phyloP scores from a whole-genome alignment of 148 eudicot genomes.

The Persicaria maculosa region DNA sequence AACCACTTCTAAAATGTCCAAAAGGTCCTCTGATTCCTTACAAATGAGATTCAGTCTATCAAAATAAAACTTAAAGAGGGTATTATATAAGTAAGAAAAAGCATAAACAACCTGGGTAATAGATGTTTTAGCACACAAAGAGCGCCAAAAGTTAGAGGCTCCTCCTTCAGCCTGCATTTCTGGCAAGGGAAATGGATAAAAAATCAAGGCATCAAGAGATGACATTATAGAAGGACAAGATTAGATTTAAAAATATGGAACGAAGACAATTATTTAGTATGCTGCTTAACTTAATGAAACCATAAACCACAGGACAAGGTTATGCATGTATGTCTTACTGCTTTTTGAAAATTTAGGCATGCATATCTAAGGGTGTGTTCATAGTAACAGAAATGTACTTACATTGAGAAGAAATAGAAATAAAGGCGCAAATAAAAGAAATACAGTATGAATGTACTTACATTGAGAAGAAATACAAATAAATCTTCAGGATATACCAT shows the following conservation, averaged over 20 bases:
- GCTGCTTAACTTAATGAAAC: neutral
- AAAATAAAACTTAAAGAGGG: too few relatives aligned
- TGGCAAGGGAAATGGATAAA: constrained; percentile 26
- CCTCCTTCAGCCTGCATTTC: constrained; percentile 98
- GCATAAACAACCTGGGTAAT: constrained; percentile 66
- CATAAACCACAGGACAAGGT: neutral
- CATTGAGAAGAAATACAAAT: constrained; percentile 78
- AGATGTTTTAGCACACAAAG: constrained; percentile 92
- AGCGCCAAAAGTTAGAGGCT: constrained; percentile 83
- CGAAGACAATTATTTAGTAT: neutral
- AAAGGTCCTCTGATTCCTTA: neutral
- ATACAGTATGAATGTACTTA: constrained; percentile 30
- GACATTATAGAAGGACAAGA: neutral
- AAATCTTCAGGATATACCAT: constrained; percentile 87
- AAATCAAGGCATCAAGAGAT: constrained; percentile 3
- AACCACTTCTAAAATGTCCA: neutral
- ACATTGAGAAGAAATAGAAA: neutral
- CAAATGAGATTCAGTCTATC: too few relatives aligned
- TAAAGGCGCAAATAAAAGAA: too few relatives aligned
- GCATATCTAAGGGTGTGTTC: neutral
- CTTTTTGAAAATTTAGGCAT: neutral
- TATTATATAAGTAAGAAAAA: neutral
- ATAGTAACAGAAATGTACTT: neutral
- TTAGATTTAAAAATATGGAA: neutral
- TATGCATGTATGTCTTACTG: neutral